These are phyloP conservation scores for Crithidia thermophila DNA, from an alignment of 208 protist genomes.

Conservation along the genomic window DNA sequence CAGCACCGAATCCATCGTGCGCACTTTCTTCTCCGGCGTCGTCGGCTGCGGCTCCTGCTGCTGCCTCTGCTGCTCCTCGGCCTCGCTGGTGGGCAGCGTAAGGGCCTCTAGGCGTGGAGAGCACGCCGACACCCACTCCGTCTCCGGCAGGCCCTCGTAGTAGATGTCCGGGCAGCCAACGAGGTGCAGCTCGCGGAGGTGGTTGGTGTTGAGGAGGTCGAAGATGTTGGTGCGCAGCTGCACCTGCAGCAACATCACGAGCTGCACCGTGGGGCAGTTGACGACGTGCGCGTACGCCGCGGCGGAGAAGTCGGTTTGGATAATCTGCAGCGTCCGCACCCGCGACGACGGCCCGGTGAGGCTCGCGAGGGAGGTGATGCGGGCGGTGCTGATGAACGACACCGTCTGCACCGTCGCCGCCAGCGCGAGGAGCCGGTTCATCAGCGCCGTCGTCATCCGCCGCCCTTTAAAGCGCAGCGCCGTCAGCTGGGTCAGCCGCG, in stretches of 20 bases:
- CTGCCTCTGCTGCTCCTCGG: neutral
- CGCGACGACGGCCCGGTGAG: conserved; percentile 1
- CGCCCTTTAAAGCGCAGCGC: conserved; percentile 34
- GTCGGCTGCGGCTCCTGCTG: no score
- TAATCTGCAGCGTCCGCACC: conserved; percentile 30
- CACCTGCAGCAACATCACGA: conserved; percentile 41
- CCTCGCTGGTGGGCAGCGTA: neutral
- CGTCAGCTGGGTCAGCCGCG: conserved; percentile 13
- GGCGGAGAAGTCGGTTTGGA: conserved; percentile 34
- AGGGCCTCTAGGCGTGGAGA: conserved; percentile 16
- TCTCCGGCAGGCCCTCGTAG: conserved; percentile 16
- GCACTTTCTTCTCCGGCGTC: no score
- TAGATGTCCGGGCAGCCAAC: conserved; percentile 39
- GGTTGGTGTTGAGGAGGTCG: conserved; percentile 37
- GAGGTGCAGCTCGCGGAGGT: conserved; percentile 37
- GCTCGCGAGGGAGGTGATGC: conserved; percentile 17
- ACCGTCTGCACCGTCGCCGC: conserved; percentile 21
- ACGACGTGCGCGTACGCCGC: conserved; percentile 29
- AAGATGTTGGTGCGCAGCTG: conserved; percentile 42
- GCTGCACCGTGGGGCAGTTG: conserved; percentile 22
- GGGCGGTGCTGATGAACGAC: conserved; percentile 32
- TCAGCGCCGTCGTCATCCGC: conserved; percentile 14
- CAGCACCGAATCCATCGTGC: no score
- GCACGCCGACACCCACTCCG: conserved; percentile 17
- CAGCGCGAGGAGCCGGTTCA: conserved; percentile 23